Base-by-base conservation (phyloP, 441 rosid species). In the Erodium moschatum region DNA sequence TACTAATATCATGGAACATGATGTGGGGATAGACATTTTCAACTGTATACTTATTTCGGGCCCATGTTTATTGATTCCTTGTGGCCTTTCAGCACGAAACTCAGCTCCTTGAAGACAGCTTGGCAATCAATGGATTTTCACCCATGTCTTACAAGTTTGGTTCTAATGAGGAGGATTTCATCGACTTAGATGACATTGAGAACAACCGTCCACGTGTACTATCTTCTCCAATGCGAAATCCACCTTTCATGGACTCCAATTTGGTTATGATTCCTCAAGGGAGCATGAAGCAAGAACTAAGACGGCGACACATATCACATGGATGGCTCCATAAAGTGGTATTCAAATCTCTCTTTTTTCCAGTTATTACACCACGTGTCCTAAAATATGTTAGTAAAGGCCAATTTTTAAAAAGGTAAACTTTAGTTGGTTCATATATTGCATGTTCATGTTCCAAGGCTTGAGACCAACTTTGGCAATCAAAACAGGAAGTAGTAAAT, bases 261-360 rank as follows among this genome's bases (percentile, higher is more conserved):
- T 33, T 72, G 29, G 78, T 77, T 58, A 35, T 82, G 72, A 70
- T 77, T 74, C 82, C 93, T 38, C 54, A 82, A 2, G 85, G 81
- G 72, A 81, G 75, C 68, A 63, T 85, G 65, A 89, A 82, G 74
- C 94, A 85, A 79, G 99, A 91, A 74, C 78, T 84, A 21, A 84
- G 92, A 70, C 85, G 90, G 46, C 86, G 91, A 35, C 84, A 85
- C 16, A 42, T 76, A 10, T 78, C 84, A 13, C 83, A 78, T 56
- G 86, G 91, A 67, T 94, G 99, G 99, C 94, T 89, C 66, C 87
- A 90, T 76, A 91, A 71, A 80, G 77, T 91, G 96, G 99, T 94
- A 75, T 8, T 62, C 19, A 27, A 20, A 24, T 13, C 6, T 12
- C 18, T 5, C 3, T 11, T 20, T 9, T 24, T 20, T 24, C 27